phyloP scores from a whole-genome alignment of 2,329 filamentous ascomycete genomes.

The Ophiostoma sp. region DNA sequence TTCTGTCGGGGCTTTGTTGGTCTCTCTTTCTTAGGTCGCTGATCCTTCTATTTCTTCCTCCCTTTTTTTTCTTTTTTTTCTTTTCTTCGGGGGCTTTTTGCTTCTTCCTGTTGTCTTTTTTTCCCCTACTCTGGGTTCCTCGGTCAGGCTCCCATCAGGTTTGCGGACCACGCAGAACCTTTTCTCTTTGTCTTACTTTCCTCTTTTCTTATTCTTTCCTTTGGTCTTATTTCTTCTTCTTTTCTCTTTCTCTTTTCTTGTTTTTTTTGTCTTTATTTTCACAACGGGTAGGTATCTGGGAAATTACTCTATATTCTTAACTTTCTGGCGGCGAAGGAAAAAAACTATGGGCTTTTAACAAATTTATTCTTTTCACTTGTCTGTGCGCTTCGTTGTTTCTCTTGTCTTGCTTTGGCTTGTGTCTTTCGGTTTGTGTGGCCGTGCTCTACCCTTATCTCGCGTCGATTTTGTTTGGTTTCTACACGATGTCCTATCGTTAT shows the following conservation, averaged over 20 bases:
- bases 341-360: conserved; percentile 16
- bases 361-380: conserved; percentile 18
- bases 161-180: neutral
- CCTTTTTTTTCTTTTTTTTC: neutral
- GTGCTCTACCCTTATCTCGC: neutral
- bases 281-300: conserved; percentile 21
- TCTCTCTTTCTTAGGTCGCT: neutral
- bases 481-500: neutral
- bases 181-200: neutral
- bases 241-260: neutral
- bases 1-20: neutral
- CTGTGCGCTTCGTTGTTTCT: neutral
- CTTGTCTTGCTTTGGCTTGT: neutral
- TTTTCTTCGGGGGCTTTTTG: conserved; percentile 1
- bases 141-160: neutral
- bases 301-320: conserved; percentile 10
- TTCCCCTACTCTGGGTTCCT: neutral
- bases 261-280: conserved; percentile 13
- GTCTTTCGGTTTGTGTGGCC: neutral
- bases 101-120: neutral
- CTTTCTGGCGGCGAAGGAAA: conserved; percentile 25
- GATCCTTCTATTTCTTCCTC: neutral
- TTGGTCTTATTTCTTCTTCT: neutral
- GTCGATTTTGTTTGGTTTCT: no score
- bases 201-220: neutral